phyloP scores from a whole-genome alignment of 305 asterid genomes.

The Fraxinus nigra region DNA sequence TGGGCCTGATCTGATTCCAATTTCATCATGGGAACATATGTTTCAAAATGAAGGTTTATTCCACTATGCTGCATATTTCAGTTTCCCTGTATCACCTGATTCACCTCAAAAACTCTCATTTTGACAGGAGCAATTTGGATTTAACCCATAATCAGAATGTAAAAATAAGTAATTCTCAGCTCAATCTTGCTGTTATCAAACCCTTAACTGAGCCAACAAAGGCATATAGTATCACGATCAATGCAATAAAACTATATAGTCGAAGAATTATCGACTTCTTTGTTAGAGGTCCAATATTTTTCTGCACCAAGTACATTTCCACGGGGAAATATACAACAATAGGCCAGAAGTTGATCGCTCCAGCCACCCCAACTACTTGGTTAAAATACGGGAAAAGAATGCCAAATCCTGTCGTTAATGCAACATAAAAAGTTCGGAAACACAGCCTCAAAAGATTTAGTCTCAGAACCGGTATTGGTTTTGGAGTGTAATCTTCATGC shows the following conservation, averaged over 20 bases:
- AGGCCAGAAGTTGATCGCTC: conserved; percentile 48
- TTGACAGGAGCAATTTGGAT: background rate
- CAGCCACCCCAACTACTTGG: conserved; percentile 42
- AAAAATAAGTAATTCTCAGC: background rate
- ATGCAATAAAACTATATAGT: conserved; percentile 21
- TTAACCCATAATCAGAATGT: background rate
- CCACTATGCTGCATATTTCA: background rate
- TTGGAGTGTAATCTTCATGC: conserved; percentile 21
- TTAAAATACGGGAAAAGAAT: conserved; percentile 44
- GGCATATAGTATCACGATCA: conserved; percentile 27
- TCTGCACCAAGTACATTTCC: conserved; percentile 50
- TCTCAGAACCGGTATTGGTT: conserved; percentile 19
- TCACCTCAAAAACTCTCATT: background rate
- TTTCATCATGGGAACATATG: background rate
- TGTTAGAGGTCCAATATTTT: conserved; percentile 33
- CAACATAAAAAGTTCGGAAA: conserved; percentile 40
- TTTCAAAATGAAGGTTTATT: background rate
- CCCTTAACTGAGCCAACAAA: conserved; percentile 46
- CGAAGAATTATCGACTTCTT: conserved; percentile 29
- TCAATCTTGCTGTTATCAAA: conserved; percentile 33
- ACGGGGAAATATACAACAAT: conserved; percentile 39
- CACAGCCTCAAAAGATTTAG: conserved; percentile 31
- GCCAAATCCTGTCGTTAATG: conserved; percentile 32
- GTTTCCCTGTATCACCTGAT: background rate
- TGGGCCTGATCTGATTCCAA: background rate